Base-by-base conservation (phyloP, 2,329 filamentous ascomycete species). In the Fusarium dlaminii region DNA sequence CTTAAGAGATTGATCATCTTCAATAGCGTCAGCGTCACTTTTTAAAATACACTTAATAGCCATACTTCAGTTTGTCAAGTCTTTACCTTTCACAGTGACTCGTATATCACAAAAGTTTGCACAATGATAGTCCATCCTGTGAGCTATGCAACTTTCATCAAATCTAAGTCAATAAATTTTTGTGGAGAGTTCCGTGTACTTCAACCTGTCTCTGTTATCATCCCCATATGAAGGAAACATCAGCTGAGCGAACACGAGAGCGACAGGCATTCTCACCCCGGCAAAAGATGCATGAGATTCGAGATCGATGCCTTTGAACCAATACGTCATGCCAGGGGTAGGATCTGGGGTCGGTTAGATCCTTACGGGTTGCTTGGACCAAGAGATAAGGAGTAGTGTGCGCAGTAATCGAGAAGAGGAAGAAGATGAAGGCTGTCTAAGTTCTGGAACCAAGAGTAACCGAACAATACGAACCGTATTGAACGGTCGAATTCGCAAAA, bases 241-340 rank as follows among this genome's bases (percentile, higher is more conserved):
- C 36, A 65, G 36, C 27, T 68, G 62, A 68, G 52, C 68, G 70
- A 73, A 73, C 71, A 74, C 70, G 71, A 73, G 70, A 48, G 46
- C 17, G 60, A 58, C 58, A 71, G 37, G 67, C 62, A 63, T 60
- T 39, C 20, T 36, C 66, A 58, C 24, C 62, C 42, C 40, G 55
- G 71, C 22, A 70, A 67, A 27, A 54, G 46, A 58, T 60, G 42
- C 40, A 54, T 60, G 37, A 63, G 52, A 67, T 64, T 63, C 27
- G 37, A 66, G 70, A 71, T 73, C 61, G 43, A 48, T 55, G 56
- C 20, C 27, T 30, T 43, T 55, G 43, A 61, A 42, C 55, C 60
- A 49, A 70, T 30, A 59, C 42, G 56, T 62, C 39, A 55, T 42
- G 57, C n/a, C 32, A 46, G 58, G 64, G 46, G 40, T 39, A 43